Evolutionary conservation across 768 basidiomycete species (phyloP).

Genomic region (Suillus alpinus): DNA sequence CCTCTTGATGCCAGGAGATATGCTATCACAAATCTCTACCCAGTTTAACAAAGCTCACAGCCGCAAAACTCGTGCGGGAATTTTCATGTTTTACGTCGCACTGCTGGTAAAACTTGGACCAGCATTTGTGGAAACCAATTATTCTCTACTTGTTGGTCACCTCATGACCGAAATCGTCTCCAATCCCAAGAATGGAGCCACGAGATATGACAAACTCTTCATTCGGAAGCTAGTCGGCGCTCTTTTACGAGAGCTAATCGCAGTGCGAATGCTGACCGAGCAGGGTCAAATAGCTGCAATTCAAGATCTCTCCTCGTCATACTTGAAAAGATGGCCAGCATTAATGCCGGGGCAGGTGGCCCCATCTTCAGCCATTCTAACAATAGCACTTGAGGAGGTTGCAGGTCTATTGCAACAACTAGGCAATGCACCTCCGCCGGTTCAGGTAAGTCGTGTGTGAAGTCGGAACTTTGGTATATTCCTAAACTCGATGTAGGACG

Average conservation of each 20-base stretch:
- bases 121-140: constrained; percentile 79
- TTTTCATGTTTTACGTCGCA: constrained; percentile 86
- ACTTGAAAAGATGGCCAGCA: constrained; percentile 90
- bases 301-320: constrained; percentile 76
- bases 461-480: not conserved
- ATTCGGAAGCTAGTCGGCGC: constrained; percentile 73
- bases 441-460: constrained; percentile 53
- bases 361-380: constrained; percentile 64
- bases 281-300: constrained; percentile 92
- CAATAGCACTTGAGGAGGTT: constrained; percentile 77
- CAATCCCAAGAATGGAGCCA: constrained; percentile 48
- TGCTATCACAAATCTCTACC: constrained; percentile 75
- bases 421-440: constrained; percentile 87
- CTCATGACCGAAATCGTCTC: constrained; percentile 76
- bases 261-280: constrained; percentile 85
- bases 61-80: constrained; percentile 74
- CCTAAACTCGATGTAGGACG: constrained; percentile 50
- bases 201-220: constrained; percentile 73
- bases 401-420: constrained; percentile 84
- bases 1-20: constrained; percentile 70
- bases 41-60: constrained; percentile 79
- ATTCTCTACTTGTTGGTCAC: constrained; percentile 74
- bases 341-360: constrained; percentile 83
- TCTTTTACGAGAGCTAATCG: constrained; percentile 82
- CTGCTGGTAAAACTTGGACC: constrained; percentile 74